A percentile compares a stretch with the other conserved stretches of the same genome.
phyloP scores from a whole-genome alignment of 2,329 filamentous ascomycete species.

The Leptographium radiaticola region DNA sequence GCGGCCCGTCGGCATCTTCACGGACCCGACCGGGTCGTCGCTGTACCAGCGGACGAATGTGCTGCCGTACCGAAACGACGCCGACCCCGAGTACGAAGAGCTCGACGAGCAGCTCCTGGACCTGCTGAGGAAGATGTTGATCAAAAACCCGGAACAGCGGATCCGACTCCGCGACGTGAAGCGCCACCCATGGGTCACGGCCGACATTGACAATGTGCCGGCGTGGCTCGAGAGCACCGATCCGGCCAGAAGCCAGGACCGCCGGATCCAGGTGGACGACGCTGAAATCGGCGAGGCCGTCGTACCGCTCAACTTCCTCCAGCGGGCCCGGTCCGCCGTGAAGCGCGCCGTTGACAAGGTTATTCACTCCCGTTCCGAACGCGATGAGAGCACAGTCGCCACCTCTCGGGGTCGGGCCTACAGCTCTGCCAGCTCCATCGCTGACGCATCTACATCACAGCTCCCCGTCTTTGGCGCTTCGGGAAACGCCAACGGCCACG shows the following conservation, averaged over 20 bases:
- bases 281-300: slow-evolving; percentile 84
- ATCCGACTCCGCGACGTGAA: slow-evolving; percentile 90
- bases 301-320: slow-evolving; percentile 74
- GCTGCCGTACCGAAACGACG: slow-evolving; percentile 60
- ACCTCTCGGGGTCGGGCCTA: slow-evolving; percentile 41
- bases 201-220: slow-evolving; percentile 59
- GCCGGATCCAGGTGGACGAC: slow-evolving; percentile 84
- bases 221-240: slow-evolving; percentile 93
- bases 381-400: slow-evolving; percentile 32
- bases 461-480: slow-evolving; percentile 24
- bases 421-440: slow-evolving; percentile 52
- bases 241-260: slow-evolving; percentile 62
- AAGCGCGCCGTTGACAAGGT: slow-evolving; percentile 54
- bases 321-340: slow-evolving; percentile 69
- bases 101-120: slow-evolving; percentile 71
- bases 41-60: slow-evolving; percentile 44
- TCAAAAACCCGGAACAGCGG: slow-evolving; percentile 77
- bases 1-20: slow-evolving; percentile 55
- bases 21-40: slow-evolving; percentile 39
- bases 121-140: slow-evolving; percentile 64
- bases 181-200: slow-evolving; percentile 79
- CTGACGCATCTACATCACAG: slow-evolving; percentile 32
- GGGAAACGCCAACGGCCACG: background rate
- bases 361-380: slow-evolving; percentile 46
- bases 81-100: slow-evolving; percentile 73